Conservation (phyloP, 768 basidiomycete genomes). For the Cyclocybe cylindracea region DNA sequence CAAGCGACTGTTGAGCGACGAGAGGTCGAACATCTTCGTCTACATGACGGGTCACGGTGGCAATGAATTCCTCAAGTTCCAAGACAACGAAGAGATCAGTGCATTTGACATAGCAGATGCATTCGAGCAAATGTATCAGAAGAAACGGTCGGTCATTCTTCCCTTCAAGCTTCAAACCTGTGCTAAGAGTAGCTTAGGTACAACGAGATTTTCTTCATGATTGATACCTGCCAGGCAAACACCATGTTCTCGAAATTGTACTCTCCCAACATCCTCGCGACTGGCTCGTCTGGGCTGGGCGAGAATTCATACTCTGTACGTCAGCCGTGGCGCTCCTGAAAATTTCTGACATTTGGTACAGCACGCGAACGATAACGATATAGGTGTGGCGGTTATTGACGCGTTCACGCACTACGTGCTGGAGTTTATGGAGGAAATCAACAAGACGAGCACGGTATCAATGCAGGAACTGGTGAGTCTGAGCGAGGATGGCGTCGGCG, state of each 20-base stretch:
- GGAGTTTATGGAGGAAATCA: conserved; percentile 88
- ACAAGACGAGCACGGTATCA: conserved; percentile 83
- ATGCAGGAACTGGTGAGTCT: conserved; percentile 78
- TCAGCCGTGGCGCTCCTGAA: conserved; percentile 1
- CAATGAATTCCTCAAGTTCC: conserved; percentile 98
- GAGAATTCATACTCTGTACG: conserved; percentile 94
- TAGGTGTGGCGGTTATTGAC: conserved; percentile 96
- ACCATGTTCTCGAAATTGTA: conserved; percentile 94
- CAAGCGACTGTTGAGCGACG: conserved; percentile 90
- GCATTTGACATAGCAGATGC: conserved; percentile 98
- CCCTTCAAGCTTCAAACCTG: neutral
- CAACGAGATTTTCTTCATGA: conserved; percentile 97
- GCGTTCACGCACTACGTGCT: conserved; percentile 91
- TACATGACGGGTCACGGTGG: conserved; percentile 99
- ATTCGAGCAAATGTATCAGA: conserved; percentile 98
- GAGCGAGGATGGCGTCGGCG: neutral
- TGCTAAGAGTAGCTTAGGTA: conserved; percentile 50
- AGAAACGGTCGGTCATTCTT: conserved; percentile 68
- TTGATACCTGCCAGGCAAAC: conserved; percentile 97
- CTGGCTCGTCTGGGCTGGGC: conserved; percentile 79
- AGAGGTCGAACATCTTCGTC: conserved; percentile 90
- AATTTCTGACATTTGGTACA: conserved; percentile 27
- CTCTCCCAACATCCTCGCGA: conserved; percentile 90
- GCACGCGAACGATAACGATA: conserved; percentile 92
- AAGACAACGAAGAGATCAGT: conserved; percentile 97